These are phyloP conservation scores for Cyclotella sp. DNA, from an alignment of 108 stramenopile species.

Conservation along the genomic window DNA sequence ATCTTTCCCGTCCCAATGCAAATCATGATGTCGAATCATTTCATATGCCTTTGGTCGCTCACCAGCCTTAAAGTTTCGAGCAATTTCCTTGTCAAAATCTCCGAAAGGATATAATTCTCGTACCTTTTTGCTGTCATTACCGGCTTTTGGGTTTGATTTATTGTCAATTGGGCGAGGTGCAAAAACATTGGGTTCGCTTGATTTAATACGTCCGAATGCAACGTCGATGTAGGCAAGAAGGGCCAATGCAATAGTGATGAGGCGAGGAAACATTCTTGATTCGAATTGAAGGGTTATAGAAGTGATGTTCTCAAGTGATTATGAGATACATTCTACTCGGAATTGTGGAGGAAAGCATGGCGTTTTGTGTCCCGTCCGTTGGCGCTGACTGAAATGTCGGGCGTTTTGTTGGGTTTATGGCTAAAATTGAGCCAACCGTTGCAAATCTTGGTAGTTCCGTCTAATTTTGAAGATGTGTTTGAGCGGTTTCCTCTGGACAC, in stretches of 20 bases:
- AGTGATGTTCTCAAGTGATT: background rate
- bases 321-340: background rate
- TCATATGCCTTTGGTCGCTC: background rate
- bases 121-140: background rate
- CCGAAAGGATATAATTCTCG: background rate
- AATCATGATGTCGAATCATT: background rate
- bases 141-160: background rate
- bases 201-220: slow-evolving; percentile 5
- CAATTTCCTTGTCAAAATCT: background rate
- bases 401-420: too few species aligned
- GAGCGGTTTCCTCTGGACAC: too few species aligned
- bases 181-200: slow-evolving; percentile 5
- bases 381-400: too few species aligned
- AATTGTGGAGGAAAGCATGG: background rate
- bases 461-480: too few species aligned
- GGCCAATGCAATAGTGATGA: background rate
- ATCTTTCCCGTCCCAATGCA: too few species aligned
- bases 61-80: background rate
- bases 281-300: background rate
- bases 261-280: background rate
- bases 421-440: too few species aligned
- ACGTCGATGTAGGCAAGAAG: slow-evolving; percentile 5
- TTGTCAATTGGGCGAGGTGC: slow-evolving; percentile 9
- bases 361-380: too few species aligned
- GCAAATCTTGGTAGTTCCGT: too few species aligned